Conservation (phyloP, 2,329 filamentous ascomycete genomes). For the Geosmithia flava region DNA sequence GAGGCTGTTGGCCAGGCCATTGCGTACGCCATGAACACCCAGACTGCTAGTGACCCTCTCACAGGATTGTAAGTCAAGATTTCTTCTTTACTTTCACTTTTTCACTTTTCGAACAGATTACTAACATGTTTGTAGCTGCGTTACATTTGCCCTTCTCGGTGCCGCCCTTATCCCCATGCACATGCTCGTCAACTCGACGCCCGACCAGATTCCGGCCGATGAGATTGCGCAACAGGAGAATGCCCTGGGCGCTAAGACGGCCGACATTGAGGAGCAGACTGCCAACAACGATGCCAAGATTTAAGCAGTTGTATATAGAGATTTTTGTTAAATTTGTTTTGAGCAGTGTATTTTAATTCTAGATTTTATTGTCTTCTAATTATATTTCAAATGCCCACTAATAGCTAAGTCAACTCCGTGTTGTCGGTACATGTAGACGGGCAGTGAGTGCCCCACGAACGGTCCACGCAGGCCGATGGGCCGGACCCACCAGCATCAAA, state of each 20-base stretch:
- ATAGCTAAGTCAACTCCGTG: no score
- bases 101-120: not conserved
- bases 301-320: no score
- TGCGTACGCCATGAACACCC: conserved; percentile 27
- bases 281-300: no score
- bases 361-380: no score
- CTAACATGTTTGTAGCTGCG: conserved; percentile 13
- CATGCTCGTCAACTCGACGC: conserved; percentile 23
- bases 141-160: conserved; percentile 23
- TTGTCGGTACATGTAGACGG: no score
- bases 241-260: not conserved
- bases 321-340: no score
- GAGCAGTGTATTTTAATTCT: no score
- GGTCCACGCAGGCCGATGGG: no score
- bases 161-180: conserved; percentile 21
- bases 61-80: conserved; percentile 24
- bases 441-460: no score
- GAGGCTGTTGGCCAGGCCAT: conserved; percentile 26
- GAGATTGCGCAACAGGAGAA: conserved; percentile 19
- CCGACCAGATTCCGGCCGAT: conserved; percentile 24
- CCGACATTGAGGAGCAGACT: not conserved
- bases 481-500: no score
- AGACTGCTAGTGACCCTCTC: conserved; percentile 20
- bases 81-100: conserved; percentile 1
- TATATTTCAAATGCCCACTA: no score